These are phyloP conservation scores for Aureobasidium sp. DNA, from an alignment of 2,329 filamentous ascomycete genomes.

Conservation along the genomic window DNA sequence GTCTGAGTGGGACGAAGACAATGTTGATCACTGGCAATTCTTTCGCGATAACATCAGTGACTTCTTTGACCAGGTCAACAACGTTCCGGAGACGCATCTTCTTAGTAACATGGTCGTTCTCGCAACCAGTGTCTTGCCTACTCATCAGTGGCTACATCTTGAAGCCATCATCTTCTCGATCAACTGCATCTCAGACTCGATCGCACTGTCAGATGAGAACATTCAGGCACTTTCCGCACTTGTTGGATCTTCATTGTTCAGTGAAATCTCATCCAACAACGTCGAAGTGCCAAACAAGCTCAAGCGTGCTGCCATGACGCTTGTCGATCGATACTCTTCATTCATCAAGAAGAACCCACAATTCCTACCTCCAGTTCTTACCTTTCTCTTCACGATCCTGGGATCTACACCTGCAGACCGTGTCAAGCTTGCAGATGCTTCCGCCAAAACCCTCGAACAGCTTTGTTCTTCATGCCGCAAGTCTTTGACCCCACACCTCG, in stretches of 20 bases:
- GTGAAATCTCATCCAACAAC: conserved; percentile 36
- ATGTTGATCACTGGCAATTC: conserved; percentile 58
- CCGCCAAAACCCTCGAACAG: conserved; percentile 64
- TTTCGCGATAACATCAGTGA: conserved; percentile 74
- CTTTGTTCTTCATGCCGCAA: conserved; percentile 68
- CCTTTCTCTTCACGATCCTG: conserved; percentile 64
- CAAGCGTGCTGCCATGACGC: conserved; percentile 57
- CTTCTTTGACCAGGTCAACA: conserved; percentile 62
- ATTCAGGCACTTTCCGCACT: conserved; percentile 53
- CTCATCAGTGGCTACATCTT: conserved; percentile 39
- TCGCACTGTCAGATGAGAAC: conserved; percentile 28
- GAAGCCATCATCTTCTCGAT: conserved; percentile 53
- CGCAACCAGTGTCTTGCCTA: conserved; percentile 32
- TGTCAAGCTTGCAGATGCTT: conserved; percentile 52
- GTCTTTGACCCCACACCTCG: conserved; percentile 57
- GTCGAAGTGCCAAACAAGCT: conserved; percentile 51
- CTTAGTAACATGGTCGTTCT: conserved; percentile 40
- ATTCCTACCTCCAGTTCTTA: conserved; percentile 60
- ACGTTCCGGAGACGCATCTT: conserved; percentile 39
- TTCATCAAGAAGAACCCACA: conserved; percentile 65
- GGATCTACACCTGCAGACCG: conserved; percentile 34
- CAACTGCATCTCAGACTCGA: conserved; percentile 52
- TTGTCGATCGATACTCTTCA: conserved; percentile 64
- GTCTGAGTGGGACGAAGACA: conserved; percentile 59
- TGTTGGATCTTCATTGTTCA: conserved; percentile 54